A percentile compares a stretch with the other conserved stretches of the same genome.
Conservation (phyloP, 1,139 yeast genomes). For the Yamadazyma epiphylla region DNA sequence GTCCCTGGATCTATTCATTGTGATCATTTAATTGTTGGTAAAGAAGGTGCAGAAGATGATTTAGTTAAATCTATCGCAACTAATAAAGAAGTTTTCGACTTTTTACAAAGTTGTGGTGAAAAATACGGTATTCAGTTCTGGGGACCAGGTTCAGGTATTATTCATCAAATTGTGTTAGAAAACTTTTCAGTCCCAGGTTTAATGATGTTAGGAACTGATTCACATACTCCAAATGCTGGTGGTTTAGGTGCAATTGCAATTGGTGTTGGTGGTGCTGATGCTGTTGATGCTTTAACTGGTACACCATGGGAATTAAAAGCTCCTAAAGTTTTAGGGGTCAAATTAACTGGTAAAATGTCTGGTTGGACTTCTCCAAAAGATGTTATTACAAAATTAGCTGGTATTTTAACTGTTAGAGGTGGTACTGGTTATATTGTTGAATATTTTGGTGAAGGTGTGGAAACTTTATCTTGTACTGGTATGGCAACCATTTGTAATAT, state of each 20-base stretch:
- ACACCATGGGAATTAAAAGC: slow-evolving; percentile 99
- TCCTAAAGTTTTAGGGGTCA: slow-evolving; percentile 88
- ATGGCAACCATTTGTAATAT: slow-evolving; percentile 99
- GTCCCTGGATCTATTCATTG: slow-evolving; percentile 97
- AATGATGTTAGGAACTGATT: slow-evolving; percentile 95
- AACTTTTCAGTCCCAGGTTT: slow-evolving; percentile 93
- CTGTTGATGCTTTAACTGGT: slow-evolving; percentile 93
- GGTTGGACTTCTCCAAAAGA: slow-evolving; percentile 98
- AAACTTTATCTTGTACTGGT: slow-evolving; percentile 86
- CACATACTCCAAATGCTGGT: slow-evolving; percentile 98
- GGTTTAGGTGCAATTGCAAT: slow-evolving; percentile 96
- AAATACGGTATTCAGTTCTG: slow-evolving; percentile 96
- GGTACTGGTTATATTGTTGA: slow-evolving; percentile 96
- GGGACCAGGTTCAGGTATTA: slow-evolving; percentile 99
- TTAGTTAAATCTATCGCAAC: slow-evolving; percentile 71
- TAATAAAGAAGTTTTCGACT: slow-evolving; percentile 91
- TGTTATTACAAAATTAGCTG: slow-evolving; percentile 87
- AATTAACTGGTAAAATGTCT: slow-evolving; percentile 76
- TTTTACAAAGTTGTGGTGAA: slow-evolving; percentile 83
- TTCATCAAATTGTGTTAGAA: slow-evolving; percentile 94
- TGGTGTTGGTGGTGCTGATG: slow-evolving; percentile 99
- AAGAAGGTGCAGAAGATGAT: slow-evolving; percentile 83
- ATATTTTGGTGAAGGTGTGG: slow-evolving; percentile 93
- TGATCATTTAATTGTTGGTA: slow-evolving; percentile 95
- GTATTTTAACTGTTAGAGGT: slow-evolving; percentile 88